phyloP scores from a whole-genome alignment of 2,329 filamentous ascomycete species.

The Cadophora luteo-olivacea region DNA sequence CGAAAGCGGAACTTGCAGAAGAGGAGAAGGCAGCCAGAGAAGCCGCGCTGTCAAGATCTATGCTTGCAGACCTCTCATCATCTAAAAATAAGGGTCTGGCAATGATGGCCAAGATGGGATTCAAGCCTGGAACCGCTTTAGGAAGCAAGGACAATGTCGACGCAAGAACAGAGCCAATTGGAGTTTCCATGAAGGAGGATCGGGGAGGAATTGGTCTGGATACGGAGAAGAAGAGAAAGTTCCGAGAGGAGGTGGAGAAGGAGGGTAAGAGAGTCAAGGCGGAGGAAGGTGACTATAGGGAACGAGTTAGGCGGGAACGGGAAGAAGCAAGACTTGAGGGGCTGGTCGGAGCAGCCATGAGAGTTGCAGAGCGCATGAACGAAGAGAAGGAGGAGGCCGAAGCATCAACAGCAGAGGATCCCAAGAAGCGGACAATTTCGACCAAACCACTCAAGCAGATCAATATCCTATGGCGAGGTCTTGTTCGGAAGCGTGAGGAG shows the following conservation, averaged over 20 bases:
- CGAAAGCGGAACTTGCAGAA: conserved; percentile 82
- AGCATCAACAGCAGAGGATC: conserved; percentile 13
- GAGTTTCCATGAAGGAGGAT: conserved; percentile 77
- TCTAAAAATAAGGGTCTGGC: conserved; percentile 84
- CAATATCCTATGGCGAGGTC: conserved; percentile 79
- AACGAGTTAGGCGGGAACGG: conserved; percentile 72
- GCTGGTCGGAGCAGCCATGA: conserved; percentile 79
- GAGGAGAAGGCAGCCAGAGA: conserved; percentile 77
- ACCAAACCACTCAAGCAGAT: conserved; percentile 68
- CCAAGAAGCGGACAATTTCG: conserved; percentile 43
- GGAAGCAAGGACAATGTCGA: conserved; percentile 63
- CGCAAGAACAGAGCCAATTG: conserved; percentile 71
- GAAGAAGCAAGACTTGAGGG: conserved; percentile 73
- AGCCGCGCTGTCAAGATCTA: conserved; percentile 74
- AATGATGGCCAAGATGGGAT: conserved; percentile 98
- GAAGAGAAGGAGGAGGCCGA: conserved; percentile 40
- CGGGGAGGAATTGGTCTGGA: conserved; percentile 85
- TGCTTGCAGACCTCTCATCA: conserved; percentile 62
- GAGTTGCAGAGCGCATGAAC: conserved; percentile 77
- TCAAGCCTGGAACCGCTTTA: conserved; percentile 75
- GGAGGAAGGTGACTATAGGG: conserved; percentile 75
- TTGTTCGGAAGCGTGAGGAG: conserved; percentile 73
- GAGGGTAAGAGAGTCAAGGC: conserved; percentile 66
- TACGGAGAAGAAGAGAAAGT: conserved; percentile 80
- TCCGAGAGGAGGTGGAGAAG: conserved; percentile 65